Conservation (phyloP, 1,284 basidiomycete species). For the Cryptococcus maquisensis region DNA sequence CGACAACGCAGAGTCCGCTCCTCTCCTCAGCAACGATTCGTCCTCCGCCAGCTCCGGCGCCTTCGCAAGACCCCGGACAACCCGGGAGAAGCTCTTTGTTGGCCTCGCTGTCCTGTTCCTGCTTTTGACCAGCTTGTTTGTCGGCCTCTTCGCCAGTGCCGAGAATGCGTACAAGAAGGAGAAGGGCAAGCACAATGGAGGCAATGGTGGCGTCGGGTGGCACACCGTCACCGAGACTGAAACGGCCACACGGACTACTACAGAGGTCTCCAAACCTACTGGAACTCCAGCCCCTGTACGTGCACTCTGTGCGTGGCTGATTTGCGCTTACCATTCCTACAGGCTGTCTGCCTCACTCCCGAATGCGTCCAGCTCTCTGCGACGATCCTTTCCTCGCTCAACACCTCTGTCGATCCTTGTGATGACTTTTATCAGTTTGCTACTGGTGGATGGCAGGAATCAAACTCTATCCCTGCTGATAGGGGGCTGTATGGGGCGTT, state of each 20-base stretch:
- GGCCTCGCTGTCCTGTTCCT: constrained; percentile 70
- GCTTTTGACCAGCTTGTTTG: constrained; percentile 76
- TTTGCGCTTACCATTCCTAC: not conserved
- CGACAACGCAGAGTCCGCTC: constrained; percentile 43
- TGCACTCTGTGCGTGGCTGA: not conserved
- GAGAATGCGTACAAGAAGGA: constrained; percentile 65
- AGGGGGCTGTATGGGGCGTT: constrained; percentile 60
- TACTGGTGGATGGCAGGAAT: constrained; percentile 75
- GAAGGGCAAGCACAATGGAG: constrained; percentile 34
- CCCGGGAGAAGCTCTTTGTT: constrained; percentile 78
- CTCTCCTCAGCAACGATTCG: constrained; percentile 34
- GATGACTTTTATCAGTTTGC: constrained; percentile 92
- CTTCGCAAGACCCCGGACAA: constrained; percentile 62
- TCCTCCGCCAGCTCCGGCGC: constrained; percentile 17
- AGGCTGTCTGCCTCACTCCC: constrained; percentile 68
- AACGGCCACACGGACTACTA: constrained; percentile 26
- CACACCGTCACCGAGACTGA: constrained; percentile 44
- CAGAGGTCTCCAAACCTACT: constrained; percentile 41
- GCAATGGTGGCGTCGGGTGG: constrained; percentile 1
- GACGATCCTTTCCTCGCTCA: constrained; percentile 73
- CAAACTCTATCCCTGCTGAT: constrained; percentile 77
- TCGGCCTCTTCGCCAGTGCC: constrained; percentile 85
- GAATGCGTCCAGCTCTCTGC: constrained; percentile 82
- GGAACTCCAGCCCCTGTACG: constrained; percentile 33
- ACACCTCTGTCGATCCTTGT: constrained; percentile 82